A percentile compares a stretch with the other conserved stretches of the same genome.
phyloP scores from a whole-genome alignment of 2,329 filamentous ascomycete species.

The Pseudocercospora crystallina region DNA sequence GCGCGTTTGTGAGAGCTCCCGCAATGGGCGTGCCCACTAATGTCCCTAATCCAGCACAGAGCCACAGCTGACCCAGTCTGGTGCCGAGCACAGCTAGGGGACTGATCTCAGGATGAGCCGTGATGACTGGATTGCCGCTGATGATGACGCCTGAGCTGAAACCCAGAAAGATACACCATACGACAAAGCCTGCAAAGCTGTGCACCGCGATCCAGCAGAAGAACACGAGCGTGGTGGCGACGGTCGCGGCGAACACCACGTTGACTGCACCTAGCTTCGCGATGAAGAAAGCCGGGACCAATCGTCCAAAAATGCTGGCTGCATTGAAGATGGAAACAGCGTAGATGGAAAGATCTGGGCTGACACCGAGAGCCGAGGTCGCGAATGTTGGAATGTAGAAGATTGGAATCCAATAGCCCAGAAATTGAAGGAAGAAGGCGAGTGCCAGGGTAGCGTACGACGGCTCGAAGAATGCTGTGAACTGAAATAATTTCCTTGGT shows the following conservation, averaged over 20 bases:
- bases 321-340: slow-evolving; percentile 67
- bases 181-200: slow-evolving; percentile 36
- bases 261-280: slow-evolving; percentile 46
- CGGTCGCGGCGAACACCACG: slow-evolving; percentile 41
- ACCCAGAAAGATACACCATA: slow-evolving; percentile 43
- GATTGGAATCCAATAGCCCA: slow-evolving; percentile 45
- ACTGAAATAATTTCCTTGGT: slow-evolving; percentile 36
- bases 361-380: background rate
- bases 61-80: background rate
- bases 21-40: background rate
- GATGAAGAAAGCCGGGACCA: slow-evolving; percentile 46
- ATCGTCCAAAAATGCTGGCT: slow-evolving; percentile 47
- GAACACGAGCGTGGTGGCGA: slow-evolving; percentile 21
- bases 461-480: slow-evolving; percentile 32
- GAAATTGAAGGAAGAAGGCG: slow-evolving; percentile 42
- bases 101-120: too few species aligned
- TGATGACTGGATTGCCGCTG: too few species aligned
- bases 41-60: background rate
- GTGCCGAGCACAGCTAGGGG: background rate
- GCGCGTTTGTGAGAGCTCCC: background rate
- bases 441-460: slow-evolving; percentile 40
- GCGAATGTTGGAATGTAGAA: slow-evolving; percentile 60
- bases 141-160: slow-evolving; percentile 48
- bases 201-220: slow-evolving; percentile 39
- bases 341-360: slow-evolving; percentile 58